phyloP scores from a whole-genome alignment of 2,329 filamentous ascomycete species.

The Cytospora leucostoma region DNA sequence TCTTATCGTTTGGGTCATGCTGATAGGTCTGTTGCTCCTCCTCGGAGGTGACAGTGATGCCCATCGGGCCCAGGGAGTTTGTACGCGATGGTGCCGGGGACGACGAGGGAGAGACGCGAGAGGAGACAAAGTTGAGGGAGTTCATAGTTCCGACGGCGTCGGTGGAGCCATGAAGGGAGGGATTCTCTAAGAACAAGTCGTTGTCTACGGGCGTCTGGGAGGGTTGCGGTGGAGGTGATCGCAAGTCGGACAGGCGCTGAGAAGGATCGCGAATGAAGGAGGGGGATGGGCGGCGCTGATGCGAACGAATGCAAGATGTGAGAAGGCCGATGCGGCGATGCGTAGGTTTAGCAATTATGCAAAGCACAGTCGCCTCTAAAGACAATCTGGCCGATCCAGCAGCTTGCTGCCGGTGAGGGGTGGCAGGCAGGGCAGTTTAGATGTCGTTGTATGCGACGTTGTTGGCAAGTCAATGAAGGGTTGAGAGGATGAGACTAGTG shows the following conservation, averaged over 20 bases:
- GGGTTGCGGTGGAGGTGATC: neutral
- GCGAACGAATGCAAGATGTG: neutral
- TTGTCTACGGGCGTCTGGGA: neutral
- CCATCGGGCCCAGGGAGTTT: constrained; percentile 60
- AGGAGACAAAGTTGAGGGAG: constrained; percentile 91
- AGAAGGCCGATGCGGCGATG: neutral
- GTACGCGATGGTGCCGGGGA: constrained; percentile 59
- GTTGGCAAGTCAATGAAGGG: constrained; percentile 1
- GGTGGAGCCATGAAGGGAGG: constrained; percentile 55
- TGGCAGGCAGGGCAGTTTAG: constrained; percentile 2
- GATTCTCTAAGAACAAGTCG: neutral
- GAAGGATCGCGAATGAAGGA: neutral
- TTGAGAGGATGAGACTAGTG: neutral
- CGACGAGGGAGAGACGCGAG: constrained; percentile 69
- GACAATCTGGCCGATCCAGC: constrained; percentile 11
- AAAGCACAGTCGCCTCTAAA: neutral
- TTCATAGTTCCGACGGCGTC: constrained; percentile 73
- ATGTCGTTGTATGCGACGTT: neutral
- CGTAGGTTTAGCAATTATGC: neutral
- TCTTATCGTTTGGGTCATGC: constrained; percentile 36
- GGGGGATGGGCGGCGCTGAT: neutral
- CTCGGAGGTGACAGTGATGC: constrained; percentile 48
- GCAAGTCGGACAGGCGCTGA: neutral
- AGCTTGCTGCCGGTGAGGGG: neutral
- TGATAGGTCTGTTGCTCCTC: constrained; percentile 36